Evolutionary conservation across 164 flowering plant genomes (phyloP), one percentile per base, ranked within the genome.

Genomic region (Annona squamosa): DNA sequence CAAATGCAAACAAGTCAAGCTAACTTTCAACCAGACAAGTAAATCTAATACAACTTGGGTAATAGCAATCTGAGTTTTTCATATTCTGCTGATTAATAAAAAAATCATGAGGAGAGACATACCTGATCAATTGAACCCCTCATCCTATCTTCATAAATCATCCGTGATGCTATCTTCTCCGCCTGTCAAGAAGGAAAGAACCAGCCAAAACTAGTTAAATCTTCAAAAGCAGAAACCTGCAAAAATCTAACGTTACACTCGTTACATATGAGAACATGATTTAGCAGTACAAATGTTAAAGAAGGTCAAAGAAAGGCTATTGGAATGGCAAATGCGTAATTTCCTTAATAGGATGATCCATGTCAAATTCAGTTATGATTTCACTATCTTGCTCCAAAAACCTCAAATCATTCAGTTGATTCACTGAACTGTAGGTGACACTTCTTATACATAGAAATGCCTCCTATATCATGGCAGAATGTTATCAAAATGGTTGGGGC

Each of bases 101-200:
- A 52, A 52, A 52, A 52, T 52, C 59, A 52, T 52, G 9, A 52
- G 13, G 16, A 12, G 64, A 45, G n/a, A 45, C 69, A 19, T 78
- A 90, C 99, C 98, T 95, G 99, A 85, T 96, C 99, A 82, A 96
- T 96, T 44, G 99, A 96, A 59, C 99, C 99, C 77, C 91, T 87
- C 99, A 93, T 96, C 80, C 98, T 87, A 77, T 96, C 99, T 74
- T 96, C 98, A 63, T 73, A 90, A 18, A 93, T 92, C 98, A 96
- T 96, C 80, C 87, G 86, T 64, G 99, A 96, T 70, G 99, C 98
- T 75, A 93, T 96, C 87, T 93, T 96, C 87, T 96, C 98, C 37
- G 98, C 99, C 99, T 95, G 87, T 75, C 76, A 79, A 71, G 67
- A 63, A 66, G 9, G 67, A 67, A 63, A 66, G 9, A 70, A 67